Conservation (phyloP, 345 rosid genomes). For the Citrus maxima region DNA sequence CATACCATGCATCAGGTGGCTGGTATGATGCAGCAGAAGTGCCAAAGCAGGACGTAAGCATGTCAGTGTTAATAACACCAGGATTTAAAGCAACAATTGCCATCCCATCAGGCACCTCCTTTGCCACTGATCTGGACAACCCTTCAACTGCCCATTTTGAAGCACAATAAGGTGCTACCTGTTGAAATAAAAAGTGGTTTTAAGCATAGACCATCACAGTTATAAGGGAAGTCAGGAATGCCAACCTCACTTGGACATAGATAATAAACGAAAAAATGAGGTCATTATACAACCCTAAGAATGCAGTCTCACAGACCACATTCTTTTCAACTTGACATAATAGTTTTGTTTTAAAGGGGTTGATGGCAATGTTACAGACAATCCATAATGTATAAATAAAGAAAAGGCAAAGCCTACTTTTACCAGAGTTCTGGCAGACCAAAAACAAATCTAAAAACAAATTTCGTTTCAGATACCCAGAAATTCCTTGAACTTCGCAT, state of each 20-base stretch:
- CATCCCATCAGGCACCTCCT: constrained; percentile 85
- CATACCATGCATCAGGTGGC: constrained; percentile 88
- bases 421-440: background rate
- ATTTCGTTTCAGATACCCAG: too few relatives aligned
- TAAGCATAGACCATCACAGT: background rate
- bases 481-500: too few relatives aligned
- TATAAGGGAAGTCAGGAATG: background rate
- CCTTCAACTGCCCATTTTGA: constrained; percentile 99
- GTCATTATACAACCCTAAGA: background rate
- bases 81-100: constrained; percentile 89
- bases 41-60: constrained; percentile 91
- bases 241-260: background rate
- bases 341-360: background rate
- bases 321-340: background rate
- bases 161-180: constrained; percentile 99
- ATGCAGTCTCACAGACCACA: background rate
- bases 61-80: constrained; percentile 89
- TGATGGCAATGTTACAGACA: background rate
- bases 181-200: background rate
- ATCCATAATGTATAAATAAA: background rate
- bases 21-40: constrained; percentile 73
- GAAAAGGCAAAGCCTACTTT: background rate
- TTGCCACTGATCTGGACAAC: constrained; percentile 85
- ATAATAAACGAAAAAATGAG: background rate
- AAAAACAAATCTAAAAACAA: too few relatives aligned